Evolutionary conservation across 192 early-diverging fungal species (phyloP).

Genomic region (Podila verticillata): DNA sequence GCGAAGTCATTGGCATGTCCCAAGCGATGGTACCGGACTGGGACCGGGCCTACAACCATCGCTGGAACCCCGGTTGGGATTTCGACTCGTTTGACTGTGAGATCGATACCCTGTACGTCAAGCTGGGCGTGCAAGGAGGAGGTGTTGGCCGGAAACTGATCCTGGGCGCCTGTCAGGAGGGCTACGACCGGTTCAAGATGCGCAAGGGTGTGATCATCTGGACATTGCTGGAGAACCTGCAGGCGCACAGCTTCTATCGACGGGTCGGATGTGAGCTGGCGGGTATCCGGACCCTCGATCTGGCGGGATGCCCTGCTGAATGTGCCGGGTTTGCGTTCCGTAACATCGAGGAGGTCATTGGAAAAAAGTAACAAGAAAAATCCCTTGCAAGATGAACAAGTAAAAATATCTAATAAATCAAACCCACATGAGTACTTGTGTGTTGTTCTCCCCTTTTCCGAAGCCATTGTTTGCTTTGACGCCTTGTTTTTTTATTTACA

Average conservation of each 20-base stretch:
- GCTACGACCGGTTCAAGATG: slow-evolving; percentile 39
- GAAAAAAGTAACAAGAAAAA: background rate
- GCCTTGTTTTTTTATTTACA: too few relatives aligned
- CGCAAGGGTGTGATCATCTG: slow-evolving; percentile 36
- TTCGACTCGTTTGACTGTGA: slow-evolving; percentile 40
- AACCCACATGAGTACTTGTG: too few relatives aligned
- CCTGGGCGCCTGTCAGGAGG: slow-evolving; percentile 35
- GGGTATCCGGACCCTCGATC: slow-evolving; percentile 20
- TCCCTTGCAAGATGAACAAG: background rate
- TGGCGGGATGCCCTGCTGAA: slow-evolving; percentile 15
- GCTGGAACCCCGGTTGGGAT: slow-evolving; percentile 25
- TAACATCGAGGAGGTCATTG: slow-evolving; percentile 20
- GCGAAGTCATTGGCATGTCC: slow-evolving; percentile 38
- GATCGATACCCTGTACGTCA: slow-evolving; percentile 50
- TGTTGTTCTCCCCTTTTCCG: too few relatives aligned
- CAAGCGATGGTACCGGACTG: slow-evolving; percentile 35
- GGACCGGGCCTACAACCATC: slow-evolving; percentile 41
- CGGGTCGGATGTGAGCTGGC: slow-evolving; percentile 35
- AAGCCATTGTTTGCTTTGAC: too few relatives aligned
- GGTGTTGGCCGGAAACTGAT: slow-evolving; percentile 40
- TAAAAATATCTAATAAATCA: background rate
- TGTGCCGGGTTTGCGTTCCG: slow-evolving; percentile 37
- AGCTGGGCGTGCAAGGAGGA: slow-evolving; percentile 41
- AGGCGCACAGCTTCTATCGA: slow-evolving; percentile 30
- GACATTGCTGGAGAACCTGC: slow-evolving; percentile 29